A percentile compares a stretch with the other conserved stretches of the same genome.
Evolutionary conservation across 75 land plant genomes (phyloP).

Genomic region (Larix kaempferi): DNA sequence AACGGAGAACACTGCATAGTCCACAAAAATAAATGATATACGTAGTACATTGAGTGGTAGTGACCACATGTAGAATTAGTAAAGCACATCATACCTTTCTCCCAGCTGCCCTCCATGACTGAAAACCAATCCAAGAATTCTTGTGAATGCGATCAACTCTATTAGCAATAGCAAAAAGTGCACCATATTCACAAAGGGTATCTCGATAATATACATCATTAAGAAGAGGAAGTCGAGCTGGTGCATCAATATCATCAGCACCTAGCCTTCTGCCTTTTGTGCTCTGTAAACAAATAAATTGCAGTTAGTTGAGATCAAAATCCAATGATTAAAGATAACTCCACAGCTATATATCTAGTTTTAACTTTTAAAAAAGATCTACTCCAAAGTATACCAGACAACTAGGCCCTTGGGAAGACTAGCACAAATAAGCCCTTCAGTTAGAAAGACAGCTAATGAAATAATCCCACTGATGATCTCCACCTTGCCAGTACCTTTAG

Average conservation of each 20-base stretch:
- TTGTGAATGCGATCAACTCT: conserved; percentile 80
- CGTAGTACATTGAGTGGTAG: not conserved
- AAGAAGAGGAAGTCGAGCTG: conserved; percentile 85
- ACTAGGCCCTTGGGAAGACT: not conserved
- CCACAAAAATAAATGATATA: not conserved
- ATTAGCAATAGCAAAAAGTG: conserved; percentile 73
- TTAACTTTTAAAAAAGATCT: not conserved
- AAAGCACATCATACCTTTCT: conserved; percentile 43
- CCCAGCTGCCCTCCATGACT: conserved; percentile 87
- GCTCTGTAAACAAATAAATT: conserved; percentile 33
- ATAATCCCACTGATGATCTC: not conserved
- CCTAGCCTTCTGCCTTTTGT: conserved; percentile 72
- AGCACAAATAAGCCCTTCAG: not conserved
- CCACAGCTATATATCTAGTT: not conserved
- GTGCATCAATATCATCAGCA: conserved; percentile 83
- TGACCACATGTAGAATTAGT: not conserved
- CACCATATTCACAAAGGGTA: conserved; percentile 81
- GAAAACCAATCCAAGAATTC: conserved; percentile 98
- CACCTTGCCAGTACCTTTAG: not conserved
- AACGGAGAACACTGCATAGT: not conserved
- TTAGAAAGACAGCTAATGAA: not conserved
- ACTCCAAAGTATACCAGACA: not conserved
- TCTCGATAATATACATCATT: conserved; percentile 77
- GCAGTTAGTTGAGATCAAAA: not conserved
- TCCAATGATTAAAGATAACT: not conserved